Percentiles rank a stretch among this genome's conserved stretches.
These are phyloP conservation scores for Nasturtium officinale DNA, from an alignment of 345 rosid genomes.

Conservation along the genomic window DNA sequence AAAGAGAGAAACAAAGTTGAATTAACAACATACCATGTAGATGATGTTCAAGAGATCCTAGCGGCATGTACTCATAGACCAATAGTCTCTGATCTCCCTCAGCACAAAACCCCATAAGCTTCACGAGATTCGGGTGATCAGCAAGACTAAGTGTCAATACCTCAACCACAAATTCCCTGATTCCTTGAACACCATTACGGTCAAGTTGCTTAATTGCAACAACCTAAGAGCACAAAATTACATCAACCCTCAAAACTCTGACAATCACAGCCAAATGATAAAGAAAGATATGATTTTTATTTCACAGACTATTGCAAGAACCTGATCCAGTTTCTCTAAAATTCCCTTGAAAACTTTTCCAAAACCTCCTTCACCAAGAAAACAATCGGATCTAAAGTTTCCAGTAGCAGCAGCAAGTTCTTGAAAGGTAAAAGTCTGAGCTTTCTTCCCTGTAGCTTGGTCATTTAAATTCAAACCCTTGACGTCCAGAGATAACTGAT, in stretches of 20 bases:
- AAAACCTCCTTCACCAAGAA: constrained; percentile 89
- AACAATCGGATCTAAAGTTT: constrained; percentile 65
- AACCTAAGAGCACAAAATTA: constrained; percentile 46
- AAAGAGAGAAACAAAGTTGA: background rate
- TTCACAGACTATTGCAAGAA: constrained; percentile 23
- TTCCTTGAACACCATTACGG: constrained; percentile 79
- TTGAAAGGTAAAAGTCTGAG: constrained; percentile 56
- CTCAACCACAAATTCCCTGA: constrained; percentile 84
- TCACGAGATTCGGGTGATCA: constrained; percentile 84
- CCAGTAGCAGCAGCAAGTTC: constrained; percentile 68
- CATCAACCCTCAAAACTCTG: constrained; percentile 8
- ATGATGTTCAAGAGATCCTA: constrained; percentile 82
- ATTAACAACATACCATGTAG: constrained; percentile 59
- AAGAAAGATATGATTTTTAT: constrained; percentile 10
- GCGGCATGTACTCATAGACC: constrained; percentile 87
- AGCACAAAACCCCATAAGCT: constrained; percentile 86
- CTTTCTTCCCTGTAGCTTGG: constrained; percentile 53
- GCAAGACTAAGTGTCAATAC: constrained; percentile 74
- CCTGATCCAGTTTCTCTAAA: constrained; percentile 62
- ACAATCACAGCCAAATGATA: constrained; percentile 6
- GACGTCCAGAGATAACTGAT: constrained; percentile 52
- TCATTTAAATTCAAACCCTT: constrained; percentile 55
- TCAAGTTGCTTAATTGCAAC: constrained; percentile 95
- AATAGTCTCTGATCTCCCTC: constrained; percentile 86
- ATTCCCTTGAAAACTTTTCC: constrained; percentile 79